Base-by-base conservation (phyloP, 352 stramenopile species). In the Pythium apleroticum region DNA sequence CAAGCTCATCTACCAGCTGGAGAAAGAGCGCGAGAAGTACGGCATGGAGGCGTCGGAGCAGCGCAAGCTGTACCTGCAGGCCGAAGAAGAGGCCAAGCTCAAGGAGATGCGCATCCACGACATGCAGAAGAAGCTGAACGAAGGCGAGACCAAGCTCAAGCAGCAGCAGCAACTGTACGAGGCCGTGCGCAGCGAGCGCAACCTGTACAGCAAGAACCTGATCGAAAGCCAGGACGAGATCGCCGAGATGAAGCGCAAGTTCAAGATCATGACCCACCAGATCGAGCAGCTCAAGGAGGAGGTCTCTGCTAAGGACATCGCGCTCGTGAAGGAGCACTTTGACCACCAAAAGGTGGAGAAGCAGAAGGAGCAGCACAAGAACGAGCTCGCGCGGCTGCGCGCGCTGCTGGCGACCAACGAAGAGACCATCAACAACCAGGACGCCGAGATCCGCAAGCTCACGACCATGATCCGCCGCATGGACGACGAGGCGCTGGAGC, bases 131-230 rank as follows among this genome's bases (percentile, higher is more conserved):
- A 93, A 92, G 48, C 80, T 98, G 12, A 80, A 86, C 31, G 94
- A 98, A 50, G 84, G 88, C 27, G 92, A 98, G 55, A 88, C 66
- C 37, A 97, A 98, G 72, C 79, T 99, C 52, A 98, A 99, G 78
- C 93, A 98, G 71, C 96, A 99, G 74, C 91, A 98, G 73, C 88
- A 98, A 69, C 80, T 98, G 19, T 98, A 99, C 68, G 96, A 99
- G 59, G 82, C 76, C 24, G 93, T 98, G 28, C 92, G 95, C 35
- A 90, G 80, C 50, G 97, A 99, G 60, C 86, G 91, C 39, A 99
- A 98, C 62, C 65, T 98, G 52, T 98, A 98, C 79, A 93, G 83
- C 66, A 99, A 98, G 77, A 96, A 98, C 59, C 80, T 99, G 30
- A 96, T 98, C 53, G 96, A 99, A 69, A 89, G 86, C 22, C 93